Base-by-base conservation (phyloP, 352 stramenopile genomes). In the Globisporangium recalcitrans region DNA sequence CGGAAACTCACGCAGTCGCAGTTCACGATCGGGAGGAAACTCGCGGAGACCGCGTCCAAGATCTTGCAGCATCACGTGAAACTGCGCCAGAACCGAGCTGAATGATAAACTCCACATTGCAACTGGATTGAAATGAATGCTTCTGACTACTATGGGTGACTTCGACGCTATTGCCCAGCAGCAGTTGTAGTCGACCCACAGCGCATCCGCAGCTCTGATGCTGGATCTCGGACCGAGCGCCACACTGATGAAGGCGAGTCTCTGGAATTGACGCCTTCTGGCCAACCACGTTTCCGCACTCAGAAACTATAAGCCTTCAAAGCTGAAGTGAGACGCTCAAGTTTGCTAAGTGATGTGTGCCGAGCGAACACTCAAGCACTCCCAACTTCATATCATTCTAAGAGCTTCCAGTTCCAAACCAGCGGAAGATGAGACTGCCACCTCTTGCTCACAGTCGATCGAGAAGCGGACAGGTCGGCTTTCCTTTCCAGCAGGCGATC, bases 31-130 rank as follows among this genome's bases (percentile, higher is more conserved):
- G 82, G 87, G 63, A 70, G 67, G 56, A 74, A 71, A 34, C 63
- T 91, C 36, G 82, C 82, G n/a, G 69, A 69, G 29, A 87, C 79
- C 0, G 80, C 82, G 38, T 76, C 77, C 14, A 76, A 74, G 44
- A 64, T 89, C 29, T 52, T 51, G 27, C 26, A 53, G 24, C 47
- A 52, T 13, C 24, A 52, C 47, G 27, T 52, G 22, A 14, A 13
- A 0, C 11, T 52, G 24, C 47, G 47, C 47, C 22, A 52, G 47
- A 31, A 52, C 27, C 47, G 22, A 11, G 32, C 46, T 3, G 22
- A 52, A 16, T 10, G 9, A 32, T 32, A 52, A 29, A 21, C 11
- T 8, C 32, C 9, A n/a, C n/a, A n/a, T 42, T 42, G 36, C 13
- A 40, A 7, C 6, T 1, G 31, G 11, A 34, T 7, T 34, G n/a